phyloP scores from a whole-genome alignment of 306 rosid species.

The Inga oerstediana region DNA sequence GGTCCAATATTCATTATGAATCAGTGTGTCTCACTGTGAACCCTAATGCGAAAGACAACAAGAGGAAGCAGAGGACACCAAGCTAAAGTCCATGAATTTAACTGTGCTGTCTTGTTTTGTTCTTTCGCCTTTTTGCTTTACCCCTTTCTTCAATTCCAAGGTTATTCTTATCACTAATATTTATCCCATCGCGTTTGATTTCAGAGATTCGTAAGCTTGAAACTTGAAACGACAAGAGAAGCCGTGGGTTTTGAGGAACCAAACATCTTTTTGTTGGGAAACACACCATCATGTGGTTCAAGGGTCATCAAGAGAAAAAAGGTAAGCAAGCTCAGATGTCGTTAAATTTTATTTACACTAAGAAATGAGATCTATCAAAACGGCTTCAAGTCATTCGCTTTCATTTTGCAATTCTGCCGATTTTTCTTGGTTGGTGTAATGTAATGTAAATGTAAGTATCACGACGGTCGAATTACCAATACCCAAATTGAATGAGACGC shows the following conservation, averaged over 20 bases:
- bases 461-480: background rate
- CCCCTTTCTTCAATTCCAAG: background rate
- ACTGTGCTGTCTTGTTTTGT: slow-evolving; percentile 16
- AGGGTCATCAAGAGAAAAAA: slow-evolving; percentile 25
- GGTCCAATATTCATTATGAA: slow-evolving; percentile 18
- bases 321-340: slow-evolving; percentile 16
- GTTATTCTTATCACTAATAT: background rate
- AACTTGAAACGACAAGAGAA: background rate
- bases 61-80: background rate
- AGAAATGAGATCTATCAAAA: slow-evolving; percentile 17
- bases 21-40: background rate
- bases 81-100: background rate
- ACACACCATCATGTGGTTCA: slow-evolving; percentile 39
- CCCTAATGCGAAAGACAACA: background rate
- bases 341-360: slow-evolving; percentile 4
- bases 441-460: background rate
- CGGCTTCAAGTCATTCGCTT: background rate
- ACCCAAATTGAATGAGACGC: background rate
- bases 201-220: background rate
- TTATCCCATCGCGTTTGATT: background rate
- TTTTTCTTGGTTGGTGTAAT: background rate
- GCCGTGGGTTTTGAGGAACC: background rate
- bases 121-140: slow-evolving; percentile 5
- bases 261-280: slow-evolving; percentile 9
- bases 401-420: background rate